A percentile compares a stretch with the other conserved stretches of the same genome.
Evolutionary conservation across 768 basidiomycete species (phyloP).

Genomic region (Lentinula boryana): DNA sequence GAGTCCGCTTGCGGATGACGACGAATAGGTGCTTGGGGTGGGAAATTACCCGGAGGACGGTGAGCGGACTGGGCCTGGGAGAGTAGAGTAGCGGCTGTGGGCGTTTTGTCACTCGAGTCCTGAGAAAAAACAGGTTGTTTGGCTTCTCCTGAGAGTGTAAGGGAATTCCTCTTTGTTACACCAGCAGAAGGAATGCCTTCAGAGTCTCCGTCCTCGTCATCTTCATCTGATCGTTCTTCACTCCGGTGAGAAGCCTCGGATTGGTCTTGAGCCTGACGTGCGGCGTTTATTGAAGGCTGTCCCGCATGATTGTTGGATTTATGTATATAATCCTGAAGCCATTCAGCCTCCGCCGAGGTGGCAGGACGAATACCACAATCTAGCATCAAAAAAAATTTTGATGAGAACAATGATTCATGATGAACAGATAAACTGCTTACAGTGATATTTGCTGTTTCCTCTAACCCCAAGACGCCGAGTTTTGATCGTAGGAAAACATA

Average conservation of each 20-base stretch:
- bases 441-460: constrained; percentile 96
- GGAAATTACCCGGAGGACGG: constrained; percentile 54
- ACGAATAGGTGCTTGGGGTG: constrained; percentile 71
- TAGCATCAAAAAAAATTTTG: constrained; percentile 24
- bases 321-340: constrained; percentile 87
- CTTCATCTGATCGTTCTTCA: constrained; percentile 76
- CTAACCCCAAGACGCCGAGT: constrained; percentile 87
- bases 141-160: constrained; percentile 57
- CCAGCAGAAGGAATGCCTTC: constrained; percentile 60
- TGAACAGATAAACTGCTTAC: constrained; percentile 43
- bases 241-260: constrained; percentile 52
- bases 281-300: constrained; percentile 70
- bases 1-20: constrained; percentile 61
- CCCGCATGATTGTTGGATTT: constrained; percentile 85
- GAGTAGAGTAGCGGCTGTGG: constrained; percentile 70
- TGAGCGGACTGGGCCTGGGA: constrained; percentile 71
- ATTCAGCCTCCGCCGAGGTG: constrained; percentile 87
- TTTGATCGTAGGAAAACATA: constrained; percentile 93
- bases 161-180: constrained; percentile 68
- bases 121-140: constrained; percentile 52
- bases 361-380: constrained; percentile 92
- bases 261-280: constrained; percentile 64
- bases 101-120: constrained; percentile 80
- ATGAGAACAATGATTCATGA: constrained; percentile 18
- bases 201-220: constrained; percentile 78